A percentile compares a stretch with the other conserved stretches of the same genome.
Conservation (phyloP, 2,329 filamentous ascomycete genomes). For the Pezicula rhizophila region DNA sequence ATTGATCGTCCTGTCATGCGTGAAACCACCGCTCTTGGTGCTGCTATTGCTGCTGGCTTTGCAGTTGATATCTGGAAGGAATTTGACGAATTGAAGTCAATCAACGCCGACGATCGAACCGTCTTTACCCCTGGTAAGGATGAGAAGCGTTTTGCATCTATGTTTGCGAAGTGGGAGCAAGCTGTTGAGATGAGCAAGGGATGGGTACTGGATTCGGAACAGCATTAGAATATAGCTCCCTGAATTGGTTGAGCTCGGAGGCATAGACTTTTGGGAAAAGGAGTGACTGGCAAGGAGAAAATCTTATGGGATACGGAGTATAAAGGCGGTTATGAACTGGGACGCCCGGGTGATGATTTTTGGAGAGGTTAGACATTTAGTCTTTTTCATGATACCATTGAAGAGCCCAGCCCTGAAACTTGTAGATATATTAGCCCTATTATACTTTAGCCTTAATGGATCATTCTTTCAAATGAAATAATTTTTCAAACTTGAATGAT, state of each 20-base stretch:
- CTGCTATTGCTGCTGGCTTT: conserved; percentile 77
- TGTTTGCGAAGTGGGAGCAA: conserved; percentile 68
- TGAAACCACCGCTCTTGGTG: conserved; percentile 76
- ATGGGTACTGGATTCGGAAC: conserved; percentile 40
- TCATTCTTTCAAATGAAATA: no score
- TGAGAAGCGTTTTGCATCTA: conserved; percentile 50
- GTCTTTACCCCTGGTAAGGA: conserved; percentile 62
- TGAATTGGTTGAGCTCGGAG: not conserved
- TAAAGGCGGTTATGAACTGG: no score
- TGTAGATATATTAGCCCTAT: no score
- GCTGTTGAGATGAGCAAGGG: conserved; percentile 75
- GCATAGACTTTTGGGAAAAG: no score
- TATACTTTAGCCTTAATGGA: no score
- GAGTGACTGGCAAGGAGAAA: no score
- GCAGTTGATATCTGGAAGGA: conserved; percentile 69
- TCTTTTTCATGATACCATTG: no score
- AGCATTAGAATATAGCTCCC: conserved; percentile 1
- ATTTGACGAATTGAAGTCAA: conserved; percentile 64
- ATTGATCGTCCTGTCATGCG: conserved; percentile 75
- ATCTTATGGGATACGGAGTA: no score
- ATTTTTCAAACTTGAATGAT: no score
- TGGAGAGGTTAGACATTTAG: no score
- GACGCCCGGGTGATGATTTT: no score
- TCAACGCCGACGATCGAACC: conserved; percentile 64
- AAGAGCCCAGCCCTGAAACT: no score